A percentile compares a stretch with the other conserved stretches of the same genome.
Evolutionary conservation across 768 basidiomycete species (phyloP).

Genomic region (Russula sp.): DNA sequence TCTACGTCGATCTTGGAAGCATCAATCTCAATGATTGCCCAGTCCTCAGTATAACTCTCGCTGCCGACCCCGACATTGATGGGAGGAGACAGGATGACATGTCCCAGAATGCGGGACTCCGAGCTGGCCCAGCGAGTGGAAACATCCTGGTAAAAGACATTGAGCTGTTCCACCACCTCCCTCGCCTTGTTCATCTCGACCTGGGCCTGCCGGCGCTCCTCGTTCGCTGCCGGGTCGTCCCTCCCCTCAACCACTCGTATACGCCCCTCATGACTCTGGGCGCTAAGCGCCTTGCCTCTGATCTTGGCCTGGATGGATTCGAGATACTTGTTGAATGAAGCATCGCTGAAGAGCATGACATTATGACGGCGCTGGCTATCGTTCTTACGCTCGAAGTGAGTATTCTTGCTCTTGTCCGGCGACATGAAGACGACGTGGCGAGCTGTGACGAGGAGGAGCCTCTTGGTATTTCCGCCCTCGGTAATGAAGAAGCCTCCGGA

Average conservation of each 20-base stretch:
- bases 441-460: conserved; percentile 36
- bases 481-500: conserved; percentile 38
- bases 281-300: neutral
- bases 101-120: neutral
- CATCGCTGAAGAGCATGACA: conserved; percentile 37
- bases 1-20: neutral
- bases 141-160: neutral
- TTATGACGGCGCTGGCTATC: conserved; percentile 32
- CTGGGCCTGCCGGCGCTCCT: neutral
- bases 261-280: neutral
- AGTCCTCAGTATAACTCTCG: neutral
- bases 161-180: neutral
- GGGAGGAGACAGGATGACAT: neutral
- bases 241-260: neutral
- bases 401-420: conserved; percentile 33
- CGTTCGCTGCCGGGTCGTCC: neutral
- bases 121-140: neutral
- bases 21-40: neutral
- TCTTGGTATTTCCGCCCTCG: conserved; percentile 37
- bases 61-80: neutral
- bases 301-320: conserved; percentile 36
- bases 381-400: conserved; percentile 32
- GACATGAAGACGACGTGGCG: conserved; percentile 36
- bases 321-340: conserved; percentile 33
- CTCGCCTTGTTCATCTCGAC: no score